Percentiles rank a stretch among this genome's conserved stretches.
Conservation (phyloP, 768 basidiomycete genomes). For the Mycena epipterygia region DNA sequence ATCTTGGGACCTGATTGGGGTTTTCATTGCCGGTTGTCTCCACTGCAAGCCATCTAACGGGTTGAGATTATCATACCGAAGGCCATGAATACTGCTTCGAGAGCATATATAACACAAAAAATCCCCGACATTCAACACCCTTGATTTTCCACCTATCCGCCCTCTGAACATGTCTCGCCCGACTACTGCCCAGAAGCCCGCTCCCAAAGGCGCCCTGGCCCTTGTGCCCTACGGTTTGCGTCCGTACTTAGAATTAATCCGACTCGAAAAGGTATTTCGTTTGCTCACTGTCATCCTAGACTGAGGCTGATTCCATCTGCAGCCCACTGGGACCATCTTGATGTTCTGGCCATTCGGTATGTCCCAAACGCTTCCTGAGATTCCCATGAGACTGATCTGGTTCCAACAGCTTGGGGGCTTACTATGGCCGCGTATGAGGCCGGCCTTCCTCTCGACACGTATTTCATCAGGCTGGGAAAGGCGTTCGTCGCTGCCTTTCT, state of each 20-base stretch:
- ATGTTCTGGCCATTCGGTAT: slow-evolving; percentile 70
- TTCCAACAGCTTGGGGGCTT: slow-evolving; percentile 56
- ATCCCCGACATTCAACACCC: too few relatives aligned
- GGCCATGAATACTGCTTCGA: too few relatives aligned
- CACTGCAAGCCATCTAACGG: too few relatives aligned
- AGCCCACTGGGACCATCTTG: slow-evolving; percentile 65
- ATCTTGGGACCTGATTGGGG: too few relatives aligned
- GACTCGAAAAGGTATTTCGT: slow-evolving; percentile 59
- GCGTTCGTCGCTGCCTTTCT: slow-evolving; percentile 57
- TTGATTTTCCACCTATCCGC: too few relatives aligned
- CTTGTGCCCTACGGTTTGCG: slow-evolving; percentile 46
- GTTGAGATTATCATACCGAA: too few relatives aligned
- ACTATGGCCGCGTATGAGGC: slow-evolving; percentile 63
- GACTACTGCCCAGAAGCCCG: too few relatives aligned
- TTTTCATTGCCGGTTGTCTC: too few relatives aligned
- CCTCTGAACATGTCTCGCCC: too few relatives aligned
- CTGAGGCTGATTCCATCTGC: not conserved
- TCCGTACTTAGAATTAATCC: slow-evolving; percentile 65
- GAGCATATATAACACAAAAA: too few relatives aligned
- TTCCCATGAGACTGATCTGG: not conserved
- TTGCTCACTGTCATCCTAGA: too few relatives aligned
- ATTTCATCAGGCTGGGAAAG: slow-evolving; percentile 47
- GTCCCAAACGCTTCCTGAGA: slow-evolving; percentile 1
- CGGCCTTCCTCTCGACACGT: slow-evolving; percentile 47
- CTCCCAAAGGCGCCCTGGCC: too few relatives aligned